Base-by-base conservation (phyloP, 2,329 filamentous ascomycete species). In the Colletotrichum gloeosporioides region DNA sequence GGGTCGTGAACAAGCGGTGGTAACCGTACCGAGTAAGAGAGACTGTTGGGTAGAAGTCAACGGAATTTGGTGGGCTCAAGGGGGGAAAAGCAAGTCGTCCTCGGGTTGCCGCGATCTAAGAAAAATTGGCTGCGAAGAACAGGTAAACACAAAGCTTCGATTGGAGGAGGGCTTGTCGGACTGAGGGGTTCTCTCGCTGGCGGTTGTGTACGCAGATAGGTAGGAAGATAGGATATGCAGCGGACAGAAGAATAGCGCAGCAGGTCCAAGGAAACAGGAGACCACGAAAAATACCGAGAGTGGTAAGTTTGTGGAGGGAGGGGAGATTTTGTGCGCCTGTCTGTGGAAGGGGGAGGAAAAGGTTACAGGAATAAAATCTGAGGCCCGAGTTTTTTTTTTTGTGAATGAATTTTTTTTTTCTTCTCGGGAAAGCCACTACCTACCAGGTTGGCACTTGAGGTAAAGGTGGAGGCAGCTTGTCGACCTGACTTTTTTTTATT, bases 331-430 rank as follows among this genome's bases (percentile, higher is more conserved):
- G 77, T 61, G 70, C 59, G 76, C 63, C 65, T 74, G 66, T 70
- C 65, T 74, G 66, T 70, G 69, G 67, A 59, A 62, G 74, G 62
- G 57, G 29, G 32, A 32, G 57, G 29, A 22, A 32, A 69, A 78
- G 69, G 71, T 67, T 73, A 31, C 62, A 67, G 32, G 75, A 77
- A 78, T 77, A 75, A 78, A 78, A 74, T 71, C 64, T 76, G 68
- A 75, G 49, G 71, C 64, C 75, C 71, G 71, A 73, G 72, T 72
- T 77, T 78, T 77, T 77, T 78, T 78, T 77, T 76, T 75, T 75
- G 77, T 76, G 76, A 76, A 72, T 61, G 65, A 77, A 77, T 73
- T 77, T 78, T 78, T 78, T 78, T 78, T 78, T 67, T 36, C 57
- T 55, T 72, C 62, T 76, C 69, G 72, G 71, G 69, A 77, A 71